phyloP scores from a whole-genome alignment of 345 rosid genomes.

The Limnanthes douglasii region DNA sequence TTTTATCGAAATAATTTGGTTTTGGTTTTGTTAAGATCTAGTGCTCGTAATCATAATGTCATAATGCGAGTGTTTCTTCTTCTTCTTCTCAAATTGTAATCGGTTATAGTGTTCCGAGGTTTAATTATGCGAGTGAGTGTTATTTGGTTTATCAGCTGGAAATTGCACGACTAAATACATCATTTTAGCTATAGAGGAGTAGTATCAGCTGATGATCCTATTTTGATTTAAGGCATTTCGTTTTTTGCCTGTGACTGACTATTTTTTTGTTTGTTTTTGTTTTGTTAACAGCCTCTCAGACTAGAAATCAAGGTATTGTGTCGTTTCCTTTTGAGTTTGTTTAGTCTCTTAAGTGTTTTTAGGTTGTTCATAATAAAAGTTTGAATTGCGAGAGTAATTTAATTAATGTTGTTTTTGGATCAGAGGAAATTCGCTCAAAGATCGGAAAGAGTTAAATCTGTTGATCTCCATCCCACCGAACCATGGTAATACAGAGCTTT shows the following conservation, averaged over 20 bases:
- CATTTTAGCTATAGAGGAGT: too few relatives aligned
- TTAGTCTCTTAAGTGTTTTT: neutral
- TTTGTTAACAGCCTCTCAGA: conserved; percentile 25
- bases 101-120: too few relatives aligned
- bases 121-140: too few relatives aligned
- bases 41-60: too few relatives aligned
- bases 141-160: too few relatives aligned
- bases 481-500: conserved; percentile 32
- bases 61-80: too few relatives aligned
- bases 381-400: conserved; percentile 5
- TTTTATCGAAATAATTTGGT: too few relatives aligned
- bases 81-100: too few relatives aligned
- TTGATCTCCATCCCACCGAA: conserved; percentile 49
- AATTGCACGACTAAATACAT: too few relatives aligned
- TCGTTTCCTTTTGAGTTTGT: conserved; percentile 3
- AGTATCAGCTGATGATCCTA: too few relatives aligned
- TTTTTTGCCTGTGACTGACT: conserved; percentile 7
- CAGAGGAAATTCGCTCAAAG: conserved; percentile 35
- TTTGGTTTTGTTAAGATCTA: too few relatives aligned
- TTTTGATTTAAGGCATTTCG: too few relatives aligned
- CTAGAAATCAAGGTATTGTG: conserved; percentile 27
- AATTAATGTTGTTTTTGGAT: conserved; percentile 7
- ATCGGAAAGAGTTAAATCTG: conserved; percentile 53
- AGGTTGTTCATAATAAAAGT: neutral
- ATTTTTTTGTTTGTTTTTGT: conserved; percentile 1